Percentiles rank a stretch among this genome's conserved stretches.
Evolutionary conservation across 176 grass and related monocot genomes (phyloP).

Genomic region (Carex kokanica): DNA sequence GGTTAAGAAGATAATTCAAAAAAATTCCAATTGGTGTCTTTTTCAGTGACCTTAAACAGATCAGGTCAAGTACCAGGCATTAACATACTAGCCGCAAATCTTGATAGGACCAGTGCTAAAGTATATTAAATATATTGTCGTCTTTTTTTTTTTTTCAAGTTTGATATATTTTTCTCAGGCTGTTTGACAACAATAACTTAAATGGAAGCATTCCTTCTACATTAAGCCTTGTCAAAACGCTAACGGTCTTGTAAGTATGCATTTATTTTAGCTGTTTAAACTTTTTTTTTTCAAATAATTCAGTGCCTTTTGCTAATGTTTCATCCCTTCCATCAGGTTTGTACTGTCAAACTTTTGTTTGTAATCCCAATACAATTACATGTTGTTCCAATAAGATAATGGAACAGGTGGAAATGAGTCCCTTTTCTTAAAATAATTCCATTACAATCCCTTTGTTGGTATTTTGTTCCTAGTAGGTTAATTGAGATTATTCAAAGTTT

Average conservation of each 20-base stretch:
- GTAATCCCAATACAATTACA: neutral
- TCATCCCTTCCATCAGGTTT: neutral
- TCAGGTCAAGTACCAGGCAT: neutral
- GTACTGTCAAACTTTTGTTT: neutral
- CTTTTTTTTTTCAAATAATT: neutral
- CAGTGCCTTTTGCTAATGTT: neutral
- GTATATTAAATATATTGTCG: neutral
- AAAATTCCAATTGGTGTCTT: neutral
- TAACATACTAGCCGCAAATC: neutral
- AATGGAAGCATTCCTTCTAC: conserved; percentile 63
- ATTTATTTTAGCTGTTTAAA: neutral
- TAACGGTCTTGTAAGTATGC: conserved; percentile 84
- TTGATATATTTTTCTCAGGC: conserved; percentile 34
- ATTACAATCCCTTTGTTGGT: neutral
- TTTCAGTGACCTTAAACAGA: neutral
- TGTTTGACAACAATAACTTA: conserved; percentile 85
- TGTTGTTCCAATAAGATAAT: conserved; percentile 5
- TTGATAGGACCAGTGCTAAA: neutral
- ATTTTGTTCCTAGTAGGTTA: neutral
- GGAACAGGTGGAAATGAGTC: neutral
- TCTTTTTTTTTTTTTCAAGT: neutral
- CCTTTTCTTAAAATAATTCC: neutral
- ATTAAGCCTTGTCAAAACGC: conserved; percentile 37
- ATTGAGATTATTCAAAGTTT: neutral
- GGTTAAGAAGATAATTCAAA: neutral